These are phyloP conservation scores for Nakataea oryzae DNA, from an alignment of 2,329 filamentous ascomycete species.

Conservation along the genomic window DNA sequence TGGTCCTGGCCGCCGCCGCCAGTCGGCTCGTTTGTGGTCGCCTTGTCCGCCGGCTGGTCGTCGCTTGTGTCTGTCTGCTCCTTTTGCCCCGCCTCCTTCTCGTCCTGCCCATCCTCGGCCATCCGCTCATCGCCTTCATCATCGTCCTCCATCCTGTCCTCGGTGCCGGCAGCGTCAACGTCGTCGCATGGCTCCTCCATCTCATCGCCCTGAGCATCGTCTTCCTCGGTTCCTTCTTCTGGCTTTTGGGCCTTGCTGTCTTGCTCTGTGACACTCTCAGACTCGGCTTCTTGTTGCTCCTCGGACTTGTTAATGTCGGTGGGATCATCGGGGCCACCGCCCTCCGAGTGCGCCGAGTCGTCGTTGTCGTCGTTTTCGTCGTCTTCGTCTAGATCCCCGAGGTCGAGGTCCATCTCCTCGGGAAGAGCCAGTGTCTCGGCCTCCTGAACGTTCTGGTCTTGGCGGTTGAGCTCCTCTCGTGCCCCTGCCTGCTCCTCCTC, in stretches of 20 bases:
- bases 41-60: constrained; percentile 48
- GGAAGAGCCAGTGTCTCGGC: constrained; percentile 75
- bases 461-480: constrained; percentile 46
- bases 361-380: constrained; percentile 25
- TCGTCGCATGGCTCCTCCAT: constrained; percentile 23
- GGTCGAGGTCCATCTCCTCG: constrained; percentile 79
- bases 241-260: constrained; percentile 28
- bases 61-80: constrained; percentile 37
- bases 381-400: constrained; percentile 57
- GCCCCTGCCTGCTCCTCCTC: constrained; percentile 46
- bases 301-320: constrained; percentile 28
- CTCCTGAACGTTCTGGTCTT: constrained; percentile 70
- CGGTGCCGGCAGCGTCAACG: constrained; percentile 18
- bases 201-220: constrained; percentile 30
- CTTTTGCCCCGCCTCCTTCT: constrained; percentile 27
- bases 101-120: constrained; percentile 20
- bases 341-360: constrained; percentile 22
- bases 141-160: constrained; percentile 21
- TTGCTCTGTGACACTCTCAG: constrained; percentile 30
- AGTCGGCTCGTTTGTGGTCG: constrained; percentile 52
- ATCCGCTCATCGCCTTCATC: constrained; percentile 31
- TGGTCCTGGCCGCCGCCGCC: constrained; percentile 56
- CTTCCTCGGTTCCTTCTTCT: constrained; percentile 20
- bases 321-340: constrained; percentile 48
- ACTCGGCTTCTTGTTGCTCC: constrained; percentile 20